Base-by-base conservation (phyloP, 1,284 basidiomycete species). In the Pseudozyma sp. region DNA sequence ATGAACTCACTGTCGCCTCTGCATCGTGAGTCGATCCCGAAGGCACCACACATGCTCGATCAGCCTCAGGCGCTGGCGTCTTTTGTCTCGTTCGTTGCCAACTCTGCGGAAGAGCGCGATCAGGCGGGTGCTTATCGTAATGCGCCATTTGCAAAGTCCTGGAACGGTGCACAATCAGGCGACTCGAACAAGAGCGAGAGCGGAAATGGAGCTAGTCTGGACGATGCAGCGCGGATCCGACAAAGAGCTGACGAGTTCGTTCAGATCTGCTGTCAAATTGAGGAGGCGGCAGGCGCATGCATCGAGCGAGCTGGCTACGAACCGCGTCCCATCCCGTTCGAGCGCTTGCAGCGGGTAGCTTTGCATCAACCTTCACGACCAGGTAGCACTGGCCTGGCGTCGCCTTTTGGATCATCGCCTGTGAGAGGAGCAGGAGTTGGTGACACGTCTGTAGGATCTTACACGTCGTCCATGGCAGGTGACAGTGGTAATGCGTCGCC, bases 221-320 rank as follows among this genome's bases (percentile, higher is more conserved):
- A 18, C 49, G 66, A 69, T 4, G 52, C 61, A 9, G 34, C 52
- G 9, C 48, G 55, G 31, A 52, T 67, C 45, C 64, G 69, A 9
- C 62, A 52, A 10, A 64, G 59, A 38, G 51, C 76, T 14, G 48
- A 61, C 39, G 56, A 68, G 11, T 78, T 81, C 43, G 54, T 80
- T 16, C 61, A 71, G 40, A 58, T 75, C 51, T 80, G 78, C 64
- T 75, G 66, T 48, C 59, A 68, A 10, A 62, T 80, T 44, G 78
- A 81, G 34, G 78, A 77, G 21, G 45, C 68, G n/a, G 78, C 72
- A 16, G 78, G 78, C 18, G 61, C 57, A 36, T 69, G 67, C 52
- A 62, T 80, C 55, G 78, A 81, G 49, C 55, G 56, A 44, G 79
- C 79, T 5, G 79, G 79, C 38, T 76, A 54, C 47, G 70, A 81